Evolutionary conservation across 2,329 filamentous ascomycete genomes (phyloP).

Genomic region (Nothophoma quercina): DNA sequence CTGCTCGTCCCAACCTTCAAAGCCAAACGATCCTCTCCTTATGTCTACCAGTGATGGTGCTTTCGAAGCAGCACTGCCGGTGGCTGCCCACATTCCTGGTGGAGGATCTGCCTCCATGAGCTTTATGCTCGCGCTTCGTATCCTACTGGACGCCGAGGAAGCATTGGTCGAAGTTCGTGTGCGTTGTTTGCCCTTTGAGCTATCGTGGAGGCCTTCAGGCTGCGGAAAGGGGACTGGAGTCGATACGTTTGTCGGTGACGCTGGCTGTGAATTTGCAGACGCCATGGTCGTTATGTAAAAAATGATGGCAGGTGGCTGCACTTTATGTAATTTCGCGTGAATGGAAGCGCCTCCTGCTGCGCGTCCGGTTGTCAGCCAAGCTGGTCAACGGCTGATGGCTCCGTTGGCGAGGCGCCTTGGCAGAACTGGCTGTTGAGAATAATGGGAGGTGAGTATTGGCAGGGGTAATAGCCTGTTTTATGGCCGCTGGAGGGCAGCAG

Average conservation of each 20-base stretch:
- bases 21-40: constrained; percentile 46
- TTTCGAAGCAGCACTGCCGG: constrained; percentile 50
- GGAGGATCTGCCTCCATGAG: constrained; percentile 50
- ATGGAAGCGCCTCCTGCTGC: constrained; percentile 8
- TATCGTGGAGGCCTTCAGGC: constrained; percentile 1
- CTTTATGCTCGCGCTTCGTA: constrained; percentile 48
- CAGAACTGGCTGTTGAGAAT: constrained; percentile 6
- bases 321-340: constrained; percentile 4
- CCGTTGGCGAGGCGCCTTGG: constrained; percentile 10
- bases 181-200: constrained; percentile 23
- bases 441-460: constrained; percentile 1
- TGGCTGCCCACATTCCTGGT: constrained; percentile 56
- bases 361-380: constrained; percentile 18
- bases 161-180: constrained; percentile 42
- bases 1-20: constrained; percentile 44
- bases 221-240: constrained; percentile 15
- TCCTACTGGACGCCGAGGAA: constrained; percentile 40
- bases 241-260: constrained; percentile 13
- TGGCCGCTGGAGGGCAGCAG: background rate
- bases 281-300: constrained; percentile 28
- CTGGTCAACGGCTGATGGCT: constrained; percentile 6
- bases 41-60: constrained; percentile 56
- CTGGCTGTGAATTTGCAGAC: constrained; percentile 22
- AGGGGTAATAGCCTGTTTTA: background rate
- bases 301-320: background rate